Percentiles rank a stretch among this genome's conserved stretches.
phyloP scores from a whole-genome alignment of 2,329 filamentous ascomycete species.

The Clarireedia monteithiana region DNA sequence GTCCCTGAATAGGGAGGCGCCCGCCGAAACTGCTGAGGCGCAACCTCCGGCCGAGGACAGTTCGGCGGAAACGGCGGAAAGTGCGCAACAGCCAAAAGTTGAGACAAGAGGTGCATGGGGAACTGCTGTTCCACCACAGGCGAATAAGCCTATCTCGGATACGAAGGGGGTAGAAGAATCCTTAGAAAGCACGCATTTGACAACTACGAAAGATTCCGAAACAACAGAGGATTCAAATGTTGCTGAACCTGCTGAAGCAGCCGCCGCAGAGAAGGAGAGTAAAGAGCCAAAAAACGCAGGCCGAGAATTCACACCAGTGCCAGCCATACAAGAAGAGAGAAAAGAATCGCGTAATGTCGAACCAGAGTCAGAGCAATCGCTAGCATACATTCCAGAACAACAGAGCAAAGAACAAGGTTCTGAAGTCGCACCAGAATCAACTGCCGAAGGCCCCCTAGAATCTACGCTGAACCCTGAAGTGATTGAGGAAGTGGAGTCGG shows the following conservation, averaged over 20 bases:
- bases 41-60: not conserved
- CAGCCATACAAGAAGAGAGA: not conserved
- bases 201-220: not conserved
- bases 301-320: too few relatives aligned
- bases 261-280: conserved; percentile 7
- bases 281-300: not conserved
- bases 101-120: conserved; percentile 24
- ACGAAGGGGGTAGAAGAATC: conserved; percentile 20
- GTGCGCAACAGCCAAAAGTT: conserved; percentile 4
- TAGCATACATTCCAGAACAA: not conserved
- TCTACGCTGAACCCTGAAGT: conserved; percentile 16
- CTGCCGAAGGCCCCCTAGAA: not conserved
- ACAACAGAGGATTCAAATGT: not conserved
- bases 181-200: conserved; percentile 8
- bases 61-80: not conserved
- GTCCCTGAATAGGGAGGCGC: conserved; percentile 24
- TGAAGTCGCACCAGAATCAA: not conserved
- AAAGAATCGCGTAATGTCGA: too few relatives aligned
- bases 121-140: conserved; percentile 14
- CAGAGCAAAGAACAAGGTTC: not conserved
- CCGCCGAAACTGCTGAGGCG: conserved; percentile 4
- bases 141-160: not conserved
- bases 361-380: too few relatives aligned
- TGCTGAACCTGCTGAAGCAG: conserved; percentile 11
- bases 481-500: conserved; percentile 20